These are phyloP conservation scores for Geranium brycei DNA, from an alignment of 345 rosid genomes.

Conservation along the genomic window DNA sequence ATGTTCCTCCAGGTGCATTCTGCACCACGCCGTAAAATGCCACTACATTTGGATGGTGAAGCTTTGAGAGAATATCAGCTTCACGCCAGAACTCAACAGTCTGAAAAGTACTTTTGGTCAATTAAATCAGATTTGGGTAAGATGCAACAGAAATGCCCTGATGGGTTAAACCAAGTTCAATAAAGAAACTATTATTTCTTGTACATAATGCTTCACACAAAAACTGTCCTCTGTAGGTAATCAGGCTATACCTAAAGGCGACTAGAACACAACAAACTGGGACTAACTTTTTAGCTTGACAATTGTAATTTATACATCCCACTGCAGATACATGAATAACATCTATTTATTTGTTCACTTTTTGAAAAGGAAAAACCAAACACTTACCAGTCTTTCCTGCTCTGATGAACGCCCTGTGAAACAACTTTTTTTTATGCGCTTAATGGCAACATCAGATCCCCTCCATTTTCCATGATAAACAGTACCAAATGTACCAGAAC, in stretches of 20 bases:
- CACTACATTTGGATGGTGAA: slow-evolving; percentile 96
- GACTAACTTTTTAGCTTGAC: too few species aligned
- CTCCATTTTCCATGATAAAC: slow-evolving; percentile 99
- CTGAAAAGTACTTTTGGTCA: slow-evolving; percentile 19
- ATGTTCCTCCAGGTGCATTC: slow-evolving; percentile 87
- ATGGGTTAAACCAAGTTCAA: neutral
- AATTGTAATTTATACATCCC: too few species aligned
- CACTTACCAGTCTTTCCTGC: slow-evolving; percentile 83
- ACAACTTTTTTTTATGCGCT: slow-evolving; percentile 86
- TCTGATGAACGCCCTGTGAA: slow-evolving; percentile 87
- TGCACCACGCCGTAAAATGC: slow-evolving; percentile 97
- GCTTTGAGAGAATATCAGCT: slow-evolving; percentile 95
- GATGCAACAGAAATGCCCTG: slow-evolving; percentile 1
- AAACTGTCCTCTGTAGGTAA: too few species aligned
- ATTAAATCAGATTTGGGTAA: neutral
- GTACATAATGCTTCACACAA: neutral
- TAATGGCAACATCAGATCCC: slow-evolving; percentile 97
- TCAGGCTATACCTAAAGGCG: too few species aligned
- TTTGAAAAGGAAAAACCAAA: slow-evolving; percentile 1
- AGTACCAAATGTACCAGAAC: slow-evolving; percentile 96
- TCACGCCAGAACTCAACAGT: slow-evolving; percentile 95
- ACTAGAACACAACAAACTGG: too few species aligned
- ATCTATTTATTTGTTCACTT: neutral
- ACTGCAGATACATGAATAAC: neutral
- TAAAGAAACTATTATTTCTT: too few species aligned